A percentile compares a stretch with the other conserved stretches of the same genome.
Evolutionary conservation across 1,284 basidiomycete species (phyloP).

Genomic region (Cryptococcus sp.): DNA sequence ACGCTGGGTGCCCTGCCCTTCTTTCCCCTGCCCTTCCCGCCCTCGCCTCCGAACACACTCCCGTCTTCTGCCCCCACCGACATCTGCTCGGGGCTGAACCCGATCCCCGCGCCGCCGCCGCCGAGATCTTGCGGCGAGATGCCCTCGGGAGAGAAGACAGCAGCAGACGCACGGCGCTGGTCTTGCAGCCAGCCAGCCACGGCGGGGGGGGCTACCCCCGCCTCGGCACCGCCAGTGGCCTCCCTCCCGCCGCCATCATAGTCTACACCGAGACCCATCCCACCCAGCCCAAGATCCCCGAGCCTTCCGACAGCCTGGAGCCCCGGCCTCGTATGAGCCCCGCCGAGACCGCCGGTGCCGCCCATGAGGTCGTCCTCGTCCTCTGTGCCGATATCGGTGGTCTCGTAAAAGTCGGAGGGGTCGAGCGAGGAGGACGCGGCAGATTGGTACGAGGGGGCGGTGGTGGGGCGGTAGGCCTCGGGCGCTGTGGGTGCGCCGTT

Average conservation of each 20-base stretch:
- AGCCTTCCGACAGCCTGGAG: background rate
- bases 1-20: background rate
- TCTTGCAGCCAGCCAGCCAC: background rate
- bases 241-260: background rate
- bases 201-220: background rate
- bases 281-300: constrained; percentile 15
- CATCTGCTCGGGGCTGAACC: too few relatives aligned
- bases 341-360: background rate
- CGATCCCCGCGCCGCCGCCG: background rate
- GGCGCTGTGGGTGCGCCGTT: background rate
- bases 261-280: constrained; percentile 3
- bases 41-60: background rate
- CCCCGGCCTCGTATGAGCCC: background rate
- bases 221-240: constrained; percentile 7
- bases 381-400: constrained; percentile 33
- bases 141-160: background rate
- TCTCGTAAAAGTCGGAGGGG: constrained; percentile 28
- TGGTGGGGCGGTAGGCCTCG: background rate
- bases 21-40: background rate
- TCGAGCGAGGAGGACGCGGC: constrained; percentile 2
- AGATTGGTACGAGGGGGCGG: background rate
- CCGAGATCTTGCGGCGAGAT: background rate
- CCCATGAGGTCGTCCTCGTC: constrained; percentile 17
- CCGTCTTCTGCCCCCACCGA: too few relatives aligned
- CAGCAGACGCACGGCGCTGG: constrained; percentile 2